These are phyloP conservation scores for Euphorbia lathyris DNA, from an alignment of 345 rosid genomes.

Conservation along the genomic window DNA sequence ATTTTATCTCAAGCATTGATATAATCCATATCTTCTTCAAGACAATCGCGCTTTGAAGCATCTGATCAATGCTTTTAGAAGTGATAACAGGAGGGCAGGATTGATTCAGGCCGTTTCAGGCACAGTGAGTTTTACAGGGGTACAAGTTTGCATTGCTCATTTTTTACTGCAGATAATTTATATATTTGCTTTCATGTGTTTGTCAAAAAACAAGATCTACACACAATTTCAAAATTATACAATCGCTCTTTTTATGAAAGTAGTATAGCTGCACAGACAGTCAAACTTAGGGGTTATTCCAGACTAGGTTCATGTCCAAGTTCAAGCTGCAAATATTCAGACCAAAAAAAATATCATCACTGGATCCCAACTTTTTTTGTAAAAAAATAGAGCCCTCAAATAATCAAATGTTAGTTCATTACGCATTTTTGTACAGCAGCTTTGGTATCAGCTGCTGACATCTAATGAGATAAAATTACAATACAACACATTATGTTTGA, in stretches of 20 bases:
- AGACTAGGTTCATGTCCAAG: not conserved
- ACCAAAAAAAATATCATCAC: not conserved
- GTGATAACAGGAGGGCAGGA: not conserved
- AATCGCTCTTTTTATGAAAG: not conserved
- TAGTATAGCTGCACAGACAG: not conserved
- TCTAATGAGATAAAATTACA: not conserved
- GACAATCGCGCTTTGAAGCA: slow-evolving; percentile 3
- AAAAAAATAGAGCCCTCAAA: not conserved
- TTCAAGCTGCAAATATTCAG: not conserved
- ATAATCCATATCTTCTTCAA: not conserved
- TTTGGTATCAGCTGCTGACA: not conserved
- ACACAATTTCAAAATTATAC: not conserved
- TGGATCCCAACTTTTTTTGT: not conserved
- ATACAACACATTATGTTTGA: not conserved
- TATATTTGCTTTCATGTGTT: not conserved
- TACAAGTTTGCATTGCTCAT: not conserved
- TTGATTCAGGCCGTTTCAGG: not conserved
- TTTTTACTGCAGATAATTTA: not conserved
- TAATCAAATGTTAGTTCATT: not conserved
- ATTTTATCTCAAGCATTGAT: not conserved
- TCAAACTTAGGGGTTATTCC: not conserved
- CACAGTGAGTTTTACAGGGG: not conserved
- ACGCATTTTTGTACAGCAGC: not conserved
- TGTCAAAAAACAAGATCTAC: not conserved
- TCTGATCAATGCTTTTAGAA: not conserved